A percentile compares a stretch with the other conserved stretches of the same genome.
Conservation (phyloP, 345 rosid genomes). For the Garcia nutans region DNA sequence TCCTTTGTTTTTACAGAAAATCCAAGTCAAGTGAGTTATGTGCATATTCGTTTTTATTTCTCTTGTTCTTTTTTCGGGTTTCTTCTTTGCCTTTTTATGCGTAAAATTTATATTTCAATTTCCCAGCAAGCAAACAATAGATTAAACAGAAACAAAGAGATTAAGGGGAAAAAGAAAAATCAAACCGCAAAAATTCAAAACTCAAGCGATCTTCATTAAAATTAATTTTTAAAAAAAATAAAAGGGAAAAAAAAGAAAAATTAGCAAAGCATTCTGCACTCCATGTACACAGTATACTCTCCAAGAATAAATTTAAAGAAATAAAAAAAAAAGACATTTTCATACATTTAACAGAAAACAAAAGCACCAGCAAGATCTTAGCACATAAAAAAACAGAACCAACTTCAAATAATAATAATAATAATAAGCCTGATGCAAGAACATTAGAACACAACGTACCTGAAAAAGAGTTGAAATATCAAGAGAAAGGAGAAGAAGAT, state of each 20-base stretch:
- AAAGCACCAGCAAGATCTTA: slow-evolving; percentile 25
- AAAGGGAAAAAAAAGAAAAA: background rate
- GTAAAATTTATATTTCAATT: background rate
- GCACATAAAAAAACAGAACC: slow-evolving; percentile 6
- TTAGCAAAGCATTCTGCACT: too few species aligned
- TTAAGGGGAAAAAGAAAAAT: background rate
- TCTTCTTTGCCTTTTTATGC: background rate
- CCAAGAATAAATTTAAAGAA: background rate
- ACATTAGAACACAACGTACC: slow-evolving; percentile 9
- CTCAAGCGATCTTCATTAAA: background rate
- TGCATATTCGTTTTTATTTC: background rate
- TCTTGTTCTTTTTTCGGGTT: background rate
- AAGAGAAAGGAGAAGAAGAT: slow-evolving; percentile 9
- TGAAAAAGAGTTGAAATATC: background rate
- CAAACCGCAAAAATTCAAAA: background rate
- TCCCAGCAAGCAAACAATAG: slow-evolving; percentile 9
- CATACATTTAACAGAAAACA: slow-evolving; percentile 8
- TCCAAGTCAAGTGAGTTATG: background rate
- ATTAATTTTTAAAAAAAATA: too few species aligned
- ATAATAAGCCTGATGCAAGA: background rate
- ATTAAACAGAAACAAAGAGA: background rate
- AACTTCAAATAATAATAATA: background rate
- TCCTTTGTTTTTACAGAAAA: background rate
- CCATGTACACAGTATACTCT: background rate
- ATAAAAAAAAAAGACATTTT: background rate